Base-by-base conservation (phyloP, 495 filamentous ascomycete species). In the Pseudotulostoma volvatum region DNA sequence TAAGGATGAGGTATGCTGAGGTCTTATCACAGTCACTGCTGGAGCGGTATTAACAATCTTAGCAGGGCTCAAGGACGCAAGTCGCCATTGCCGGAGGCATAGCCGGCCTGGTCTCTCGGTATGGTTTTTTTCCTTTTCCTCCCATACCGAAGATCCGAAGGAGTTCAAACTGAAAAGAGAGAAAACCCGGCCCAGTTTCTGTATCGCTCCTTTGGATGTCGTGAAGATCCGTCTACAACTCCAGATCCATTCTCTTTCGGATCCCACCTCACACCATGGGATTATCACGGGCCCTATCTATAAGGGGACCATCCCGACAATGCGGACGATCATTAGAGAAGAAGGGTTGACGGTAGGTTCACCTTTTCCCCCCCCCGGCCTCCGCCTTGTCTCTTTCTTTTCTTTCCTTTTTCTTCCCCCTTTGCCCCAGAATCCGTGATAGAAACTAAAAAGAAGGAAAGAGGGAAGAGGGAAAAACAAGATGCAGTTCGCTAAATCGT, bases 221-320 rank as follows among this genome's bases (percentile, higher is more conserved):
- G 75, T 93, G 61, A 95, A 95, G 66, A 94, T 94, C 60, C 79
- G 86, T n/a, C 76, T 93, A 34, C 86, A 94, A 52, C 71, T 94
- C 28, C 85, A 93, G 60, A 76, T 76, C 34, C 79, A 85, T 60
- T 84, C 84, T 13, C 72, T 81, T 41, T 74, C 74, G 38, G 77
- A 82, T 47, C 23, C 23, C 23, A 5, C 5, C 11, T 69, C 71
- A 17, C 62, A 70, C 38, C 49, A 47, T 34, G 48, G 61, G 50
- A n/a, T n/a, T n/a, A 55, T 70, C 35, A 55, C 60, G 37, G 76
- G 76, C 5, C 81, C 79, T 31, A 58, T 81, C 11, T 87, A 84
- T 61, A 80, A 77, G 50, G 84, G 85, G 44, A 90, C 87, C 0
- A 40, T 87, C 11, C 67, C 70, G 9, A 92, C 88, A 4, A 69